phyloP scores from a whole-genome alignment of 306 rosid genomes.

The Cucurbita argyrosperma region DNA sequence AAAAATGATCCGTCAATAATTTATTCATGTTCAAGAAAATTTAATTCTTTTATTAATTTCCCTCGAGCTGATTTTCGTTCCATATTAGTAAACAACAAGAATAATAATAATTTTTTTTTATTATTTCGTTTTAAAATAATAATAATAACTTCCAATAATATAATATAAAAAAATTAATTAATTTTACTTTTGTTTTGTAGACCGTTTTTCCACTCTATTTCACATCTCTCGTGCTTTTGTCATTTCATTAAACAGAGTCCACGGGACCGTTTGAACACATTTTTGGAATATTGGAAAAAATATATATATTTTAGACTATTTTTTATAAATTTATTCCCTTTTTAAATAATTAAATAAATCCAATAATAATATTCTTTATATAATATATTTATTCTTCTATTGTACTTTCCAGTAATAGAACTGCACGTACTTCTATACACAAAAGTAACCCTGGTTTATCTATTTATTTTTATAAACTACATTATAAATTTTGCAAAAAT shows the following conservation, averaged over 20 bases:
- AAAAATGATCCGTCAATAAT: too few relatives aligned
- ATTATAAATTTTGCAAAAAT: too few relatives aligned
- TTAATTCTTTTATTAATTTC: too few relatives aligned
- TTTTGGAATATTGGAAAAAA: not conserved
- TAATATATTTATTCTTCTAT: not conserved
- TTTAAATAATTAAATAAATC: not conserved
- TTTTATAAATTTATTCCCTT: not conserved
- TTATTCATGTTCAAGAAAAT: too few relatives aligned
- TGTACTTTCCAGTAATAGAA: not conserved
- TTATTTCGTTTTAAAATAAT: not conserved
- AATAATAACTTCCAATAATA: not conserved
- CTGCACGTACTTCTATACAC: not conserved
- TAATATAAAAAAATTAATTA: not conserved
- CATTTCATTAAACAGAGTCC: not conserved
- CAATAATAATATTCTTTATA: not conserved
- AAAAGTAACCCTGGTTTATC: not conserved
- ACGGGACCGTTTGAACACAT: not conserved
- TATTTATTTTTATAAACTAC: not conserved
- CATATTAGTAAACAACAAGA: not conserved
- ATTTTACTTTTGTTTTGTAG: not conserved
- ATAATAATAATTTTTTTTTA: not conserved
- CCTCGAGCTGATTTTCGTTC: not conserved
- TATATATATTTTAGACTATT: not conserved
- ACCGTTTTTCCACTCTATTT: not conserved
- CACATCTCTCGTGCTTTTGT: not conserved